phyloP scores from a whole-genome alignment of 2,329 filamentous ascomycete genomes.

The Didymella pomorum region DNA sequence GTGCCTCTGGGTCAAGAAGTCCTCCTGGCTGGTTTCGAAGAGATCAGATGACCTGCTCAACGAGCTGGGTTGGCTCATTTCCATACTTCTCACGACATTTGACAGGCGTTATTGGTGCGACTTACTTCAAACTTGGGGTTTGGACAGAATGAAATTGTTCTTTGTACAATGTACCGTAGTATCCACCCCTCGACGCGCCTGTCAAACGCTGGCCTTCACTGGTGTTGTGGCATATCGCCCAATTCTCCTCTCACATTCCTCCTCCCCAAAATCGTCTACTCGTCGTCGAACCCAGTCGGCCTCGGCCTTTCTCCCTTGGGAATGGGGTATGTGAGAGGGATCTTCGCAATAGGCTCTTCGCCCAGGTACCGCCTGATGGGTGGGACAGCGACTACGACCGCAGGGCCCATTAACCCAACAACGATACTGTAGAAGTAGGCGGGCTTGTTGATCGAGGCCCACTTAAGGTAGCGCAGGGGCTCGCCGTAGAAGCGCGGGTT shows the following conservation, averaged over 20 bases:
- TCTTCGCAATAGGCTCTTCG: constrained; percentile 70
- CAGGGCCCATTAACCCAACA: constrained; percentile 76
- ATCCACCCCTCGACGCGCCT: not conserved
- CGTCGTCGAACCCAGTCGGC: constrained; percentile 58
- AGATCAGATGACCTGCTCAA: not conserved
- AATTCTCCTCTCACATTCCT: not conserved
- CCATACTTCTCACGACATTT: too few species aligned
- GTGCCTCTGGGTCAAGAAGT: not conserved
- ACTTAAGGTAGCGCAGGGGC: constrained; percentile 85
- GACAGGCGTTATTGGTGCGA: constrained; percentile 1
- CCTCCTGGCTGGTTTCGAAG: not conserved
- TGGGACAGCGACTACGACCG: constrained; percentile 74
- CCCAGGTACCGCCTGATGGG: constrained; percentile 75
- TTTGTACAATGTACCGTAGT: constrained; percentile 36
- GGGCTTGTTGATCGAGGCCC: constrained; percentile 86
- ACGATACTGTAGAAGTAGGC: constrained; percentile 88
- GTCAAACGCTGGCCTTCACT: not conserved
- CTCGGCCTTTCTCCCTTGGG: constrained; percentile 57
- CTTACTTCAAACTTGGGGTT: constrained; percentile 2
- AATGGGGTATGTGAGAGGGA: constrained; percentile 89
- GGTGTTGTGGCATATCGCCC: constrained; percentile 7
- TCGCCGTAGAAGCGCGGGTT: constrained; percentile 77
- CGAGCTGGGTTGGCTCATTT: not conserved
- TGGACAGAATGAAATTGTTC: constrained; percentile 32
- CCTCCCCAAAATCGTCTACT: constrained; percentile 23